Percentiles rank a stretch among this genome's conserved stretches.
phyloP scores from a whole-genome alignment of 169 alveolate species.

The Plasmodium chabaudi region DNA sequence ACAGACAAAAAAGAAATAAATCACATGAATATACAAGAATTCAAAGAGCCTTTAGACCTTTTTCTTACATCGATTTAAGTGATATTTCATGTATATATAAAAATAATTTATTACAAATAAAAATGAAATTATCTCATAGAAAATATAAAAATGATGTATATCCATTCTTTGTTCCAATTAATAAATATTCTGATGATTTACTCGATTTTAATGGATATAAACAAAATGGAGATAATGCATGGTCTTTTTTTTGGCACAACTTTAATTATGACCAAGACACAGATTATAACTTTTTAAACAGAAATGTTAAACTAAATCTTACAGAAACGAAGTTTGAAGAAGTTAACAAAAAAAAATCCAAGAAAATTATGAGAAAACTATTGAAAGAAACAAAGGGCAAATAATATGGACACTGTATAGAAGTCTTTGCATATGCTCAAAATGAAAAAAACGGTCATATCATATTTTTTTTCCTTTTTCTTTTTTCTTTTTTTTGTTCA shows the following conservation, averaged over 20 bases:
- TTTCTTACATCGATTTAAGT: constrained; percentile 59
- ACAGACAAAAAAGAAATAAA: constrained; percentile 60
- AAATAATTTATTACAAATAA: constrained; percentile 61
- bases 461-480: no score
- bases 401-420: background rate
- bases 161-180: constrained; percentile 71
- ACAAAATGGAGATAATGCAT: constrained; percentile 59
- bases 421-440: background rate
- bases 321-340: constrained; percentile 72
- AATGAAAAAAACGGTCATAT: no score
- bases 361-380: constrained; percentile 54
- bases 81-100: constrained; percentile 57
- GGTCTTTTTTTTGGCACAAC: constrained; percentile 75
- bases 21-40: constrained; percentile 54
- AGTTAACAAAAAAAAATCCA: constrained; percentile 49
- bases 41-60: constrained; percentile 75
- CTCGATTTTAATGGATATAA: constrained; percentile 67
- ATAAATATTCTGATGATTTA: constrained; percentile 19
- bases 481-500: no score
- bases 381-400: constrained; percentile 31
- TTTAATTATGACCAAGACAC: constrained; percentile 66
- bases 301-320: constrained; percentile 50
- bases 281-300: constrained; percentile 59
- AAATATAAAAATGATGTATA: constrained; percentile 55
- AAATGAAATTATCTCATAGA: constrained; percentile 69